Evolutionary conservation across 495 filamentous ascomycete species (phyloP).

Genomic region (Podospora comata): DNA sequence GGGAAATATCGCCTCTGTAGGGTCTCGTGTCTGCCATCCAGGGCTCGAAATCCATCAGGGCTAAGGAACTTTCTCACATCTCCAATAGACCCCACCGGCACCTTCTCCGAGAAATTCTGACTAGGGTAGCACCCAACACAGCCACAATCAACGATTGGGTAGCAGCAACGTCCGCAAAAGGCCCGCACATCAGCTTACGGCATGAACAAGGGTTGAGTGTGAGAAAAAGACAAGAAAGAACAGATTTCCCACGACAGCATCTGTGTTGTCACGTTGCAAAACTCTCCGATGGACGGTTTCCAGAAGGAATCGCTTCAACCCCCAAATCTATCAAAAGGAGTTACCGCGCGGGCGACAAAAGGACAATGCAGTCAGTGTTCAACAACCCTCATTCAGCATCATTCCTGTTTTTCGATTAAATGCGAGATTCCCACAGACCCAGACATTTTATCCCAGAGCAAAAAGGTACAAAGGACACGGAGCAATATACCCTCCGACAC

Average conservation of each 20-base stretch:
- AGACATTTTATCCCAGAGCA: too few relatives aligned
- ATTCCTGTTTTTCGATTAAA: too few relatives aligned
- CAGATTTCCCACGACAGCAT: background rate
- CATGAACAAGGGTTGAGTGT: background rate
- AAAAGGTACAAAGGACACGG: background rate
- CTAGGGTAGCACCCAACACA: conserved; percentile 5
- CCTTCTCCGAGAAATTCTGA: background rate
- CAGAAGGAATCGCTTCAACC: background rate
- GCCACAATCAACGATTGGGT: conserved; percentile 7
- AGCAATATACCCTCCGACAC: background rate
- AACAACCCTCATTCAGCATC: too few relatives aligned
- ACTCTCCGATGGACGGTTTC: background rate
- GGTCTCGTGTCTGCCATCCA: background rate
- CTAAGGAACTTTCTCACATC: background rate
- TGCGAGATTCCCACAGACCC: too few relatives aligned
- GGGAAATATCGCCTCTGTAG: background rate
- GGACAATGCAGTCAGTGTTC: background rate
- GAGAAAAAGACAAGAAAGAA: background rate
- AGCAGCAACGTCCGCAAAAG: conserved; percentile 6
- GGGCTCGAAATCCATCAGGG: background rate
- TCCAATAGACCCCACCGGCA: background rate
- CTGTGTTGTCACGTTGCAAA: background rate
- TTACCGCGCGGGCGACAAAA: background rate
- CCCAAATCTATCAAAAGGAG: background rate
- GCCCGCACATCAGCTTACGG: conserved; percentile 12